Percentiles rank a stretch among this genome's conserved stretches.
These are phyloP conservation scores for Mortierella sp. DNA, from an alignment of 371 early-diverging fungal genomes.

Conservation along the genomic window DNA sequence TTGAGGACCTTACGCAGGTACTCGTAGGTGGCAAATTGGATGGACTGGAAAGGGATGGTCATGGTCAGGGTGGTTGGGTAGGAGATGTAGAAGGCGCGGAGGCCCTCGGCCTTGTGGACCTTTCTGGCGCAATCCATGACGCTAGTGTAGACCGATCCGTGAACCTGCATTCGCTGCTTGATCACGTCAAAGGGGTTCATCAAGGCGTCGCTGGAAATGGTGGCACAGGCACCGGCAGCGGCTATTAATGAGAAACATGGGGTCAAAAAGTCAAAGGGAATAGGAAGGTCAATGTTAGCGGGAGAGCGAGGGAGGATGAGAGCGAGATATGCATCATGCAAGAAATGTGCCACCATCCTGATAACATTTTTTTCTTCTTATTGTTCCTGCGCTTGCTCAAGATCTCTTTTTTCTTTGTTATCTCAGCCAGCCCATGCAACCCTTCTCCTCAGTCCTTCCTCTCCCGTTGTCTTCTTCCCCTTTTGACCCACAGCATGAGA, in stretches of 20 bases:
- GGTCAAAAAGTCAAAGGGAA: too few species aligned
- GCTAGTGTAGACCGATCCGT: conserved; percentile 69
- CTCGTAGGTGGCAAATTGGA: conserved; percentile 94
- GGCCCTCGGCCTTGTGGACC: conserved; percentile 81
- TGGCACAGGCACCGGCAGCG: conserved; percentile 93
- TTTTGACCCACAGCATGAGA: background rate
- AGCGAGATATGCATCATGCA: background rate
- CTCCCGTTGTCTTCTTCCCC: too few species aligned
- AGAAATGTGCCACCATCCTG: conserved; percentile 14
- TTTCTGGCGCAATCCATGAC: conserved; percentile 76
- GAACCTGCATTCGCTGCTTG: conserved; percentile 95
- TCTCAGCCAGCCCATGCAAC: too few species aligned
- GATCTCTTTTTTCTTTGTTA: background rate
- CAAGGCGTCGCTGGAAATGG: conserved; percentile 88
- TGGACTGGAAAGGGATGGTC: conserved; percentile 92
- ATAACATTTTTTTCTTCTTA: background rate
- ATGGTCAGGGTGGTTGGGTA: conserved; percentile 93
- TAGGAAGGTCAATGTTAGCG: background rate
- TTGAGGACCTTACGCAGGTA: conserved; percentile 80
- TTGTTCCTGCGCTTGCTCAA: background rate
- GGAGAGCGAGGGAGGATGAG: background rate
- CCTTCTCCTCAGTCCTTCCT: too few species aligned
- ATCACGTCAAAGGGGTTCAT: conserved; percentile 98
- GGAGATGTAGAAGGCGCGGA: conserved; percentile 90
- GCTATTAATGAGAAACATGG: conserved; percentile 56